Evolutionary conservation across 1,139 yeast genomes (phyloP).

Genomic region (Candida pseudocylindracea): DNA sequence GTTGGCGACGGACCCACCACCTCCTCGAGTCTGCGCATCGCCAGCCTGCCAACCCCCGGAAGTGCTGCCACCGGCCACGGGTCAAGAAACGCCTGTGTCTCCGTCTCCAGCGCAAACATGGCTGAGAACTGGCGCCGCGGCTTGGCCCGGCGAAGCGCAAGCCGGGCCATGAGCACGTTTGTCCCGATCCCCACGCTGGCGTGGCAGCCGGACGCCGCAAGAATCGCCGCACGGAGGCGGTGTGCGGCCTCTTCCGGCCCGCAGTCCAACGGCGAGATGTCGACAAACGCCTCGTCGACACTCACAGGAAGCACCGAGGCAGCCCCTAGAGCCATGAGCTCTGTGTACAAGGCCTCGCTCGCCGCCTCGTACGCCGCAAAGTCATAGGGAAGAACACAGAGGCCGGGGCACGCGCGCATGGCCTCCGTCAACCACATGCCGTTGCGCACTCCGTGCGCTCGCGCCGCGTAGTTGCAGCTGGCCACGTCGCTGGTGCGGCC

Average conservation of each 20-base stretch:
- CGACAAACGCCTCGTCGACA: conserved; percentile 76
- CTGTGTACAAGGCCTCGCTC: conserved; percentile 22
- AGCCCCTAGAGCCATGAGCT: conserved; percentile 26
- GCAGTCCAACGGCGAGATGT: conserved; percentile 22
- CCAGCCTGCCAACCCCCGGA: conserved; percentile 72
- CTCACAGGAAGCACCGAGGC: conserved; percentile 65
- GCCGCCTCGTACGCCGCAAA: conserved; percentile 44
- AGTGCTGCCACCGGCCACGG: conserved; percentile 26
- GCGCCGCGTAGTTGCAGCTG: conserved; percentile 75
- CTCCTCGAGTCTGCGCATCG: conserved; percentile 17
- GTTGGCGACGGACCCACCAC: conserved; percentile 4
- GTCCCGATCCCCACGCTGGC: conserved; percentile 62
- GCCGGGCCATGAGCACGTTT: conserved; percentile 56
- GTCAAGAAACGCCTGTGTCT: conserved; percentile 15
- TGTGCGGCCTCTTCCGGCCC: conserved; percentile 10
- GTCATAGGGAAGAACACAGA: conserved; percentile 45
- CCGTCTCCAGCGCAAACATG: conserved; percentile 8
- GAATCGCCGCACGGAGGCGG: conserved; percentile 22
- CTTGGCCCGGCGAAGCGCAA: conserved; percentile 58
- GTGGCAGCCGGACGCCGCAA: conserved; percentile 28
- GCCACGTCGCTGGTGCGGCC: conserved; percentile 56
- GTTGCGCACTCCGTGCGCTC: conserved; percentile 49
- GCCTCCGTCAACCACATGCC: conserved; percentile 84
- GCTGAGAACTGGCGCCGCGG: conserved; percentile 37
- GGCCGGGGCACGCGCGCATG: conserved; percentile 33